These are phyloP conservation scores for Clavariopsis aquatica DNA, from an alignment of 495 filamentous ascomycete species.

Conservation along the genomic window DNA sequence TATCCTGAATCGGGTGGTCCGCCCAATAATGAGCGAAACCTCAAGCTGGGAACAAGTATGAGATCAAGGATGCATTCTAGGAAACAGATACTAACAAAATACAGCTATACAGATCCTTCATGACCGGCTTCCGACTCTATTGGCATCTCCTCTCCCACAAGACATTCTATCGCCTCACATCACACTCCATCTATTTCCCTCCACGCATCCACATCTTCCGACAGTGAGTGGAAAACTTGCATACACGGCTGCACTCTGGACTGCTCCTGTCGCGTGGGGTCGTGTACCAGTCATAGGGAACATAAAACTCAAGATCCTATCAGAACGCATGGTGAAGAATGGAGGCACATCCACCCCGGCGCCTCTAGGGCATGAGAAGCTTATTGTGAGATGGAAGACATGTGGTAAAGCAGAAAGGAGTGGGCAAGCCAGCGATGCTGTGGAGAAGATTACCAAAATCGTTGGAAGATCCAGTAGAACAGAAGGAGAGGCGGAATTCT, in stretches of 20 bases:
- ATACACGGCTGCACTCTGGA: conserved; percentile 93
- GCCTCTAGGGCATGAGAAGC: conserved; percentile 65
- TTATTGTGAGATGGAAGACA: conserved; percentile 85
- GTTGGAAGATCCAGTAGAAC: conserved; percentile 45
- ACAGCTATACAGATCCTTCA: conserved; percentile 83
- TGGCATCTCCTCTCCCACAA: conserved; percentile 79
- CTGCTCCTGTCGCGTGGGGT: conserved; percentile 92
- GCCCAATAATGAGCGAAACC: conserved; percentile 71
- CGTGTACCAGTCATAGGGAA: conserved; percentile 85
- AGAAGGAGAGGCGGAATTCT: conserved; percentile 65
- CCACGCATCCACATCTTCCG: conserved; percentile 92
- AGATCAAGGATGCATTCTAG: not conserved
- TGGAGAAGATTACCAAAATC: conserved; percentile 56
- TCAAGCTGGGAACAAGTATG: conserved; percentile 87
- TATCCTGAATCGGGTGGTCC: conserved; percentile 36
- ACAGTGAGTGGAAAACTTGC: conserved; percentile 84
- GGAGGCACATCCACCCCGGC: conserved; percentile 41
- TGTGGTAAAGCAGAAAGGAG: conserved; percentile 50
- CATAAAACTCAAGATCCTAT: conserved; percentile 79
- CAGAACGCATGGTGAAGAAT: conserved; percentile 78
- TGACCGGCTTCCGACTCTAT: conserved; percentile 78
- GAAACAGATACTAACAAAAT: conserved; percentile 18
- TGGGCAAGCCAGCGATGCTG: conserved; percentile 48
- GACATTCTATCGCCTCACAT: conserved; percentile 87
- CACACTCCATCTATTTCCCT: conserved; percentile 92